These are phyloP conservation scores for Suillus sp. DNA, from an alignment of 768 basidiomycete species.

Conservation along the genomic window DNA sequence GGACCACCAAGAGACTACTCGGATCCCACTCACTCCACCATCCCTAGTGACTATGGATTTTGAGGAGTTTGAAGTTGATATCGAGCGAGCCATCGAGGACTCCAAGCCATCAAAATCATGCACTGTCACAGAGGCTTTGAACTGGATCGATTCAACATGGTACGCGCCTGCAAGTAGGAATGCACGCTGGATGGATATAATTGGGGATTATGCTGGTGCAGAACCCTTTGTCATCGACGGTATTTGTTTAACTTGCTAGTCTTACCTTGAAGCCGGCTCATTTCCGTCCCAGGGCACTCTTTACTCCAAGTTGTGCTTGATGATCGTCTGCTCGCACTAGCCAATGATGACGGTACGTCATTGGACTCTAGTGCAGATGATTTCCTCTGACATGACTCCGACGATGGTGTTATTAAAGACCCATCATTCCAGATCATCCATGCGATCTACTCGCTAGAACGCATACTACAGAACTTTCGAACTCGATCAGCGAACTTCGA, in stretches of 20 bases:
- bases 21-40: neutral
- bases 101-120: neutral
- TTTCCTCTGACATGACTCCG: neutral
- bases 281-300: slow-evolving; percentile 54
- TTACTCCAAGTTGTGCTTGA: slow-evolving; percentile 59
- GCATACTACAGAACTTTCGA: slow-evolving; percentile 49
- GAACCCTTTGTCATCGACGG: slow-evolving; percentile 71
- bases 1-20: neutral
- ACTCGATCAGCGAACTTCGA: slow-evolving; percentile 58
- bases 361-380: neutral
- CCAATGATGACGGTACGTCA: slow-evolving; percentile 43
- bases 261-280: slow-evolving; percentile 4
- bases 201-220: slow-evolving; percentile 59
- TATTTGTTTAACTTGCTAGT: slow-evolving; percentile 20
- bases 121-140: slow-evolving; percentile 28
- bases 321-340: slow-evolving; percentile 62
- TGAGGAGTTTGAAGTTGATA: slow-evolving; percentile 38
- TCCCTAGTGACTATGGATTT: slow-evolving; percentile 36
- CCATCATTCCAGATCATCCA: slow-evolving; percentile 64
- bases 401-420: slow-evolving; percentile 35
- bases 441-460: slow-evolving; percentile 56
- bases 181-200: slow-evolving; percentile 59
- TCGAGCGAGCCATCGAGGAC: slow-evolving; percentile 3
- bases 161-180: slow-evolving; percentile 37
- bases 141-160: slow-evolving; percentile 41